Evolutionary conservation across 371 early-diverging fungal genomes (phyloP), one percentile per base, ranked within the genome.

Genomic region (Circinella umbellata): DNA sequence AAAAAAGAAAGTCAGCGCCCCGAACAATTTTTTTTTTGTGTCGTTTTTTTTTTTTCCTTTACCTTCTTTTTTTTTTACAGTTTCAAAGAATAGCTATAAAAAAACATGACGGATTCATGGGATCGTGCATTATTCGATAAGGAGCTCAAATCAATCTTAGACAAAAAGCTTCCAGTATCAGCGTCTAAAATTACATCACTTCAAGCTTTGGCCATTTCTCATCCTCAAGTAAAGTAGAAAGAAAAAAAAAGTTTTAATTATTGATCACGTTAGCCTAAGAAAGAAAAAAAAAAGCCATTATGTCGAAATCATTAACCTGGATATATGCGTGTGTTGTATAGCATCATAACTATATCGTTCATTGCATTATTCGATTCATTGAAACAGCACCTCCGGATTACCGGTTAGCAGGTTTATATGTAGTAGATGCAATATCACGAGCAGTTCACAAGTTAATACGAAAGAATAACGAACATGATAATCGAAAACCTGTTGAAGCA

Each of bases 401-500:
- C 72, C 86, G 89, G 15, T 80, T 91, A 14, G 88, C 88, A 53
- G 89, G 88, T 63, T 76, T 91, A 68, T 91, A 91, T 78, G 88
- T 90, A 27, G 86, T 91, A 72, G 90, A 91, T 67, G 87, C 90
- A 14, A 87, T 91, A 54, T 84, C 85, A 6, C 79, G 88, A 14
- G 83, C 84, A 15, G 84, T 81, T 4, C 79, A 80, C 61, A 80
- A 80, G 46, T 75, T 69, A 61, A 61, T 78, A 57, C 71, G 80
- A 36, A 81, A 81, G 59, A 67, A 66, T 37, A 76, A 70, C 54
- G 79, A 84, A 15, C 69, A 69, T 18, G 74, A 70, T 15, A 67
- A 70, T 15, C 69, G 67, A 48, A 66, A 71, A 42, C 39, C 73
- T 10, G 46, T 61, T 35, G 80, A 76, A 10, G 39, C 70, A 35